These are phyloP conservation scores for Ceratocystis cacaofunesta DNA, from an alignment of 2,329 filamentous ascomycete species.

Conservation along the genomic window DNA sequence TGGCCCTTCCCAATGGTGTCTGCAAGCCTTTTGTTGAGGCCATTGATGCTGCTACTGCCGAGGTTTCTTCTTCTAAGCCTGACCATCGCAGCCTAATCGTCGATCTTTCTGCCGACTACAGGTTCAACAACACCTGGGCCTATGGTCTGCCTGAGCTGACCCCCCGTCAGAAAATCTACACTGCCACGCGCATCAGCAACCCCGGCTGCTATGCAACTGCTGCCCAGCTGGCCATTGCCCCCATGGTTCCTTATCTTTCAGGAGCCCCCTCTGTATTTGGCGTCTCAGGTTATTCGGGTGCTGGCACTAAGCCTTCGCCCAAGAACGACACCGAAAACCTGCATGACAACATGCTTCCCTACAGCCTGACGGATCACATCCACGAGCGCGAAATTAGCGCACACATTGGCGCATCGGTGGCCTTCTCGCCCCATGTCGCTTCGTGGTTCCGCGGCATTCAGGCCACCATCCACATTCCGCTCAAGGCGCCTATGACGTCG, in stretches of 20 bases:
- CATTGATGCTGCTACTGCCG: constrained; percentile 31
- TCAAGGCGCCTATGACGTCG: constrained; percentile 73
- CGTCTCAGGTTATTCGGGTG: constrained; percentile 85
- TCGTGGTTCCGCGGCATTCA: constrained; percentile 94
- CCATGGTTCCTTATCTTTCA: constrained; percentile 60
- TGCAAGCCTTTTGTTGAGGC: constrained; percentile 91
- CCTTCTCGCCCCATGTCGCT: constrained; percentile 89
- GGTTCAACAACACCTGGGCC: constrained; percentile 73
- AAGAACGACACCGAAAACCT: constrained; percentile 85
- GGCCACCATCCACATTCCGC: constrained; percentile 78
- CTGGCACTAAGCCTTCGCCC: constrained; percentile 81
- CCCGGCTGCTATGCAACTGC: constrained; percentile 93
- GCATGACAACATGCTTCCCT: constrained; percentile 77
- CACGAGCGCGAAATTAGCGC: constrained; percentile 81
- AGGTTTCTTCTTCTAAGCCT: constrained; percentile 17
- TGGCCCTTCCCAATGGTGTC: constrained; percentile 90
- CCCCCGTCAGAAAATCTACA: constrained; percentile 58
- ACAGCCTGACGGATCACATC: constrained; percentile 83
- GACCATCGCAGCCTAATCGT: constrained; percentile 59
- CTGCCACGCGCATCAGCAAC: constrained; percentile 72
- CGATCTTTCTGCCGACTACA: constrained; percentile 92
- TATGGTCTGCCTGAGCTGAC: constrained; percentile 84
- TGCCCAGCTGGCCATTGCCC: constrained; percentile 76
- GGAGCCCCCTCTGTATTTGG: constrained; percentile 75
- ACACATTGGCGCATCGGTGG: constrained; percentile 60